Evolutionary conservation across 2,329 filamentous ascomycete genomes (phyloP).

Genomic region (Dothistroma septosporum): DNA sequence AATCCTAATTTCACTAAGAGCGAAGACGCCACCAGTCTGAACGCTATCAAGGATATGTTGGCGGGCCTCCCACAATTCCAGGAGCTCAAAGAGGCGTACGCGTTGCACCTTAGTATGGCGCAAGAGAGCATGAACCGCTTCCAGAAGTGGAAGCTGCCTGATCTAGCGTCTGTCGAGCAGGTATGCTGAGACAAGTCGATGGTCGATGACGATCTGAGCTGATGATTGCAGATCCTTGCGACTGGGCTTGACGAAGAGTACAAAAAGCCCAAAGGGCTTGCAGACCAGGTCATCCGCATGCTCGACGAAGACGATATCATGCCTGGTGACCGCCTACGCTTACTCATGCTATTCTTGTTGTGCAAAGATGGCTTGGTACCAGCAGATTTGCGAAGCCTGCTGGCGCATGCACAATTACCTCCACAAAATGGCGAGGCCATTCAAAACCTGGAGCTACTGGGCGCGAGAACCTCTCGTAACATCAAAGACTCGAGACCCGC

Average conservation of each 20-base stretch:
- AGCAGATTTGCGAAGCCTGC: slow-evolving; percentile 78
- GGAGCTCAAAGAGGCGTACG: slow-evolving; percentile 92
- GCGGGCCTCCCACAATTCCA: slow-evolving; percentile 91
- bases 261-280: slow-evolving; percentile 82
- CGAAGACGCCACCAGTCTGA: slow-evolving; percentile 69
- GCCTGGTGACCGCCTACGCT: slow-evolving; percentile 70
- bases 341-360: slow-evolving; percentile 80
- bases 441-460: slow-evolving; percentile 74
- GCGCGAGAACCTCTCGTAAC: slow-evolving; percentile 65
- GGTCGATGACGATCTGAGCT: slow-evolving; percentile 1
- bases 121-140: slow-evolving; percentile 96
- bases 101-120: slow-evolving; percentile 91
- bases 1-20: slow-evolving; percentile 86
- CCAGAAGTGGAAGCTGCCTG: slow-evolving; percentile 74
- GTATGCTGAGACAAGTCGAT: slow-evolving; percentile 32
- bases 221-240: slow-evolving; percentile 60
- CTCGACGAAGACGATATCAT: slow-evolving; percentile 76
- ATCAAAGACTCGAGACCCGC: slow-evolving; percentile 73
- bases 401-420: slow-evolving; percentile 76
- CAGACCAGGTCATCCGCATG: slow-evolving; percentile 80
- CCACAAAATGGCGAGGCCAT: slow-evolving; percentile 69
- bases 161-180: slow-evolving; percentile 85
- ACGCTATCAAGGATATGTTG: slow-evolving; percentile 95
- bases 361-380: slow-evolving; percentile 80
- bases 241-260: slow-evolving; percentile 92